Evolutionary conservation across 2,329 filamentous ascomycete genomes (phyloP).

Genomic region (Colletotrichum sidae): DNA sequence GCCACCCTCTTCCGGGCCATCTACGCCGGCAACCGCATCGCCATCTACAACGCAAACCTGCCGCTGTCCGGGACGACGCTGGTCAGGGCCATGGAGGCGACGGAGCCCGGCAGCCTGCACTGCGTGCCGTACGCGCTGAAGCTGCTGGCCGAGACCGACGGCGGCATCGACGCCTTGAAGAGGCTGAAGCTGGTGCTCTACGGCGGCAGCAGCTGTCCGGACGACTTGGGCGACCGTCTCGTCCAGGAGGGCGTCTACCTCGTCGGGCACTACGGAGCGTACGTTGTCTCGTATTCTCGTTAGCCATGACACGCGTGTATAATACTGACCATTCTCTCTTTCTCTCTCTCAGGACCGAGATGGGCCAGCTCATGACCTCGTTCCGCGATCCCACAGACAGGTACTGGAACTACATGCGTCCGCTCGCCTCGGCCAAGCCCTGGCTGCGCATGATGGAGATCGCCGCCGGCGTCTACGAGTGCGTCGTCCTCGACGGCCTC

Average conservation of each 20-base stretch:
- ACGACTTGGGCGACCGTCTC: slow-evolving; percentile 62
- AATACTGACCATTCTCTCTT: neutral
- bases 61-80: slow-evolving; percentile 60
- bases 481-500: slow-evolving; percentile 51
- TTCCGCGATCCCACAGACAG: slow-evolving; percentile 60
- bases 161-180: slow-evolving; percentile 58
- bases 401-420: slow-evolving; percentile 66
- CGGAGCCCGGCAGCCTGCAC: slow-evolving; percentile 62
- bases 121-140: slow-evolving; percentile 69
- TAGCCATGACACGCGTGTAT: neutral
- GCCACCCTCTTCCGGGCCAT: slow-evolving; percentile 61
- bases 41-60: slow-evolving; percentile 60
- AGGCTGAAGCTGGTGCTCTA: slow-evolving; percentile 60
- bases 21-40: slow-evolving; percentile 56
- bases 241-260: slow-evolving; percentile 61
- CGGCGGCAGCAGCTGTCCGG: slow-evolving; percentile 64
- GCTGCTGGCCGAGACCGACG: slow-evolving; percentile 64
- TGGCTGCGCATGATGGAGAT: slow-evolving; percentile 53
- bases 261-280: slow-evolving; percentile 62
- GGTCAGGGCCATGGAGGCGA: slow-evolving; percentile 51
- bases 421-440: slow-evolving; percentile 50
- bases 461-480: slow-evolving; percentile 50
- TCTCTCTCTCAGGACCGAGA: slow-evolving; percentile 60
- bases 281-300: slow-evolving; percentile 33
- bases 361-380: slow-evolving; percentile 67